Evolutionary conservation across 164 flowering plant species (phyloP), one percentile per base, ranked within the genome.

Genomic region (Macadamia tetraphylla): DNA sequence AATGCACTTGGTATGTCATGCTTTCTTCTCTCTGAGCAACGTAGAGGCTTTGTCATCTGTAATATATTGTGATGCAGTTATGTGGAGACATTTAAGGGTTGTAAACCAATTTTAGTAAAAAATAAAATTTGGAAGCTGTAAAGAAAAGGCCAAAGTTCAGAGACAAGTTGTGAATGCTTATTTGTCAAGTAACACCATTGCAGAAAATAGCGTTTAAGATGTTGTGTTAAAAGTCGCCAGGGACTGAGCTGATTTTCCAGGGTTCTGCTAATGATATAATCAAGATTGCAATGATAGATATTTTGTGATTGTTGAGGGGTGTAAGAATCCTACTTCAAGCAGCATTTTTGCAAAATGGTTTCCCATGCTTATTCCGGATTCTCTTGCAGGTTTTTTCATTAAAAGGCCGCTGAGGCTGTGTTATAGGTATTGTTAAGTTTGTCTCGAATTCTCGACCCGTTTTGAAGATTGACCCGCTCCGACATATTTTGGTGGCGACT

Each of bases 181-280:
- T 95, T 46, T 95, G 98, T 76, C 98, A 92, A 96, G 99, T 95
- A 80, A 3, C 17, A 6, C 9, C 55, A 51, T 51, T 9, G 9
- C 31, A 42, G 29, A 65, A 69, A 23, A 31, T 44, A 9, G 42
- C 10, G 14, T 42, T 59, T 49, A 12, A 23, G 23, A 23, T 23
- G 23, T 23, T 23, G 17, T 9, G 49, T 32, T 51, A 63, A n/a
- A 52, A n/a, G 30, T 17, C 48, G 44, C 14, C 46, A 60, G 57
- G 14, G 68, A 58, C 69, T 72, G 61, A 77, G 32, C 31, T 71
- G 55, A 29, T 60, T 73, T 71, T 70, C 29, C 75, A 94, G 99
- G 99, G 99, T 29, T 94, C 99, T 67, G 94, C 97, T 67, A 97
- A 97, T 73, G 99, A 95, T 74, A 83, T 95, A 76, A 95, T 95